phyloP scores from a whole-genome alignment of 805 yeast species.

The Saccharomyces paradoxus region DNA sequence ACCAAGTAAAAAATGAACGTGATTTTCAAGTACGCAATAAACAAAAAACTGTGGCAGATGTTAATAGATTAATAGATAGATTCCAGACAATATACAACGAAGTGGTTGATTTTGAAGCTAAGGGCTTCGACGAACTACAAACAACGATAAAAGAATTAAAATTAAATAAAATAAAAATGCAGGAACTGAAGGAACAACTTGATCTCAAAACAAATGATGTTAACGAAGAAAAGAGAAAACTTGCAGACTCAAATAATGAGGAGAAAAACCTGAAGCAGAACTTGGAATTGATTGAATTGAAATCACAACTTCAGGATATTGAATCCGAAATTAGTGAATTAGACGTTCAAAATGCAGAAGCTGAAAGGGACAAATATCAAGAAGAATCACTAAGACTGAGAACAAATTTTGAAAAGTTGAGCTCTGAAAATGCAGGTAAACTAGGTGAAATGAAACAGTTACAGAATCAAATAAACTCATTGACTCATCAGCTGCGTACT shows the following conservation, averaged over 20 bases:
- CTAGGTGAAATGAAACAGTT: slow-evolving; percentile 82
- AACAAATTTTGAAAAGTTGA: slow-evolving; percentile 43
- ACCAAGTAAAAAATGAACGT: background rate
- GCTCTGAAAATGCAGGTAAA: slow-evolving; percentile 63
- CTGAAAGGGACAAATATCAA: slow-evolving; percentile 53
- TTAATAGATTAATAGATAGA: background rate
- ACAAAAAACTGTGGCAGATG: background rate
- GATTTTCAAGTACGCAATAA: slow-evolving; percentile 1
- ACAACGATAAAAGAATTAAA: slow-evolving; percentile 9
- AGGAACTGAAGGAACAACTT: slow-evolving; percentile 10
- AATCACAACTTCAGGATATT: slow-evolving; percentile 32
- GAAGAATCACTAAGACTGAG: slow-evolving; percentile 44
- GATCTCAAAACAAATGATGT: slow-evolving; percentile 5
- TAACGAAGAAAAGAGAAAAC: slow-evolving; percentile 26
- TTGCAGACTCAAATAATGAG: slow-evolving; percentile 51
- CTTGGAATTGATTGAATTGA: slow-evolving; percentile 45
- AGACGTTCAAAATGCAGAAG: slow-evolving; percentile 51
- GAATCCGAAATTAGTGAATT: slow-evolving; percentile 37
- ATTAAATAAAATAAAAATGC: slow-evolving; percentile 18
- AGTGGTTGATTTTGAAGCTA: background rate
- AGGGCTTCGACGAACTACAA: background rate
- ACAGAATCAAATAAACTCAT: slow-evolving; percentile 53
- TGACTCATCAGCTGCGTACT: slow-evolving; percentile 51
- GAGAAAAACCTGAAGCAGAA: slow-evolving; percentile 60
- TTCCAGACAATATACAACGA: background rate